These are phyloP conservation scores for Dipsacomyces acuminosporus DNA, from an alignment of 371 early-diverging fungal species.

Conservation along the genomic window DNA sequence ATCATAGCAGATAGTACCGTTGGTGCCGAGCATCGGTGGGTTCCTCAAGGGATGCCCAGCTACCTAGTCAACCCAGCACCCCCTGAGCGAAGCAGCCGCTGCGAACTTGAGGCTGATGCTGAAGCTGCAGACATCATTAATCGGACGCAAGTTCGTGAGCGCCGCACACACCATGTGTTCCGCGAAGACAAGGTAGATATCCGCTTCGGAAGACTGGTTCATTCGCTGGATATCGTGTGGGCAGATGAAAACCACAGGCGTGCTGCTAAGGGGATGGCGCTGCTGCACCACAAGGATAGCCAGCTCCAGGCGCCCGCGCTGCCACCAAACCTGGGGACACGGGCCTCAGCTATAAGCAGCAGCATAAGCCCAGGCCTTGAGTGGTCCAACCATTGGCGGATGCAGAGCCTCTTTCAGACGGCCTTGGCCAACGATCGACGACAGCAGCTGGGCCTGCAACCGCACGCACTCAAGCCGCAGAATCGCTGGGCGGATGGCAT, in stretches of 20 bases:
- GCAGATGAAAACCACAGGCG: constrained; percentile 49
- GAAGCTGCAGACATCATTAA: constrained; percentile 63
- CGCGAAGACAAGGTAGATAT: constrained; percentile 34
- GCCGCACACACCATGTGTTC: constrained; percentile 50
- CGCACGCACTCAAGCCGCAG: no score
- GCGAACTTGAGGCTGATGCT: constrained; percentile 77
- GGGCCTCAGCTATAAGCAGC: neutral
- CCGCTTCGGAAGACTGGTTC: constrained; percentile 39
- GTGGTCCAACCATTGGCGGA: constrained; percentile 37
- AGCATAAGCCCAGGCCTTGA: neutral
- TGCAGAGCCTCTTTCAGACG: constrained; percentile 30
- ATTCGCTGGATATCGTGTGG: constrained; percentile 26
- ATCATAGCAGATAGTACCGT: constrained; percentile 11
- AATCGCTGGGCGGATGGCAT: no score
- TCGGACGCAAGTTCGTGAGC: constrained; percentile 54
- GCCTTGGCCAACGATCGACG: constrained; percentile 11
- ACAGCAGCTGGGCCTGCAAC: neutral
- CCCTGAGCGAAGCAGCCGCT: constrained; percentile 52
- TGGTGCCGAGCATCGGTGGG: constrained; percentile 19
- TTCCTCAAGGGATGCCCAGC: constrained; percentile 22
- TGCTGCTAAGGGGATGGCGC: constrained; percentile 27
- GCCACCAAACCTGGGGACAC: no score
- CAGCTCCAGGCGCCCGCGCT: constrained; percentile 4
- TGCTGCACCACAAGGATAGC: constrained; percentile 27
- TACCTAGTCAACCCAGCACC: constrained; percentile 20